phyloP scores from a whole-genome alignment of 2,329 filamentous ascomycete species.

The Drechslerella stenobrocha region DNA sequence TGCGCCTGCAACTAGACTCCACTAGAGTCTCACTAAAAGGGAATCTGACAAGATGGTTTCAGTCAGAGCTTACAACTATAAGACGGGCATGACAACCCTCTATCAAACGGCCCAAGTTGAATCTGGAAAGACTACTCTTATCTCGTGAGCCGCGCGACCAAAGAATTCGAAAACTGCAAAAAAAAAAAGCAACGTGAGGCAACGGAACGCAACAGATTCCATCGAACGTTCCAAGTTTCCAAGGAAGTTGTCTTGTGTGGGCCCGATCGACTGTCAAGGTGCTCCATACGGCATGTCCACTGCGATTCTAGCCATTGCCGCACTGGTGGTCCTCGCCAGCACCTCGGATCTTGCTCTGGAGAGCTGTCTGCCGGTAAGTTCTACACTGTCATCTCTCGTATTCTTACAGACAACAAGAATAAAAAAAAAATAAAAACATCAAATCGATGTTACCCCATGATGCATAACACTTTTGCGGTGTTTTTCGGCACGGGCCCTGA shows the following conservation, averaged over 20 bases:
- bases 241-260: slow-evolving; percentile 20
- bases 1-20: background rate
- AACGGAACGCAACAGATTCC: slow-evolving; percentile 2
- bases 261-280: slow-evolving; percentile 8
- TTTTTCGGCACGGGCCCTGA: slow-evolving; percentile 23
- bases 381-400: no score
- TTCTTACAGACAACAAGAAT: slow-evolving; percentile 1
- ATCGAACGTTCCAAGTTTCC: slow-evolving; percentile 11
- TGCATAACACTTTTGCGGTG: slow-evolving; percentile 19
- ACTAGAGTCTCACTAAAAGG: background rate
- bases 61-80: slow-evolving; percentile 1
- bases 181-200: slow-evolving; percentile 15
- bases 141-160: background rate
- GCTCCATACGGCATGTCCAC: slow-evolving; percentile 29
- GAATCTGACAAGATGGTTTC: slow-evolving; percentile 1
- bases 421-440: slow-evolving; percentile 9
- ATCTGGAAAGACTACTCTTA: background rate
- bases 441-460: no score
- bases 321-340: slow-evolving; percentile 24
- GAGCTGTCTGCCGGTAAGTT: slow-evolving; percentile 31
- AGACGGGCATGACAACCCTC: background rate
- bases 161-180: background rate
- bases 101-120: background rate
- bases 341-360: slow-evolving; percentile 16
- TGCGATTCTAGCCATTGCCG: slow-evolving; percentile 23